These are phyloP conservation scores for Aristolochia fimbriata DNA, from an alignment of 164 flowering plant species.

Conservation along the genomic window DNA sequence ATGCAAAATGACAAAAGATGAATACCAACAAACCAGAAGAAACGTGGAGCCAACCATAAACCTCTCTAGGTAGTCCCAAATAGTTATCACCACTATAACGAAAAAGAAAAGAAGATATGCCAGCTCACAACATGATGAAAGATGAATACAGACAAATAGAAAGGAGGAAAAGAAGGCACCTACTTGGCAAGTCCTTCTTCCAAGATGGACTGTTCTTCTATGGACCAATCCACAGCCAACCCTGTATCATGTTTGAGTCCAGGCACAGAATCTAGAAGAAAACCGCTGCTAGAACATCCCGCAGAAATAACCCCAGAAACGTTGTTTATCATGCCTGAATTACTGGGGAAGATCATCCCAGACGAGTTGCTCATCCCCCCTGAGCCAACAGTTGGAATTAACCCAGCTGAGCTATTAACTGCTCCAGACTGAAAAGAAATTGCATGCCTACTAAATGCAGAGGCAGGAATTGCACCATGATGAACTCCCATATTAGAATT, in stretches of 20 bases:
- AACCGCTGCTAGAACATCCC: constrained; percentile 26
- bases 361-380: constrained; percentile 13
- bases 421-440: constrained; percentile 47
- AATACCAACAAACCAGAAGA: background rate
- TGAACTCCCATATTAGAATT: constrained; percentile 50
- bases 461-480: constrained; percentile 23
- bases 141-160: background rate
- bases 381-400: constrained; percentile 12
- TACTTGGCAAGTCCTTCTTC: constrained; percentile 82
- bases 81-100: background rate
- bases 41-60: background rate
- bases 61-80: background rate
- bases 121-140: background rate
- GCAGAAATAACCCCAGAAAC: constrained; percentile 21
- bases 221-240: constrained; percentile 80
- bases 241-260: constrained; percentile 69
- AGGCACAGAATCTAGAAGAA: constrained; percentile 37
- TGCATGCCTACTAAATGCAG: constrained; percentile 36
- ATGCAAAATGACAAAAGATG: background rate
- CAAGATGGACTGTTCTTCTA: constrained; percentile 69
- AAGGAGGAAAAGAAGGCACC: constrained; percentile 8
- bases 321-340: constrained; percentile 18
- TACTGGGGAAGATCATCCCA: constrained; percentile 25
- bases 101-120: background rate
- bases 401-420: constrained; percentile 20